Evolutionary conservation across 2,329 filamentous ascomycete genomes (phyloP).

Genomic region (Emericellopsis atlantica): DNA sequence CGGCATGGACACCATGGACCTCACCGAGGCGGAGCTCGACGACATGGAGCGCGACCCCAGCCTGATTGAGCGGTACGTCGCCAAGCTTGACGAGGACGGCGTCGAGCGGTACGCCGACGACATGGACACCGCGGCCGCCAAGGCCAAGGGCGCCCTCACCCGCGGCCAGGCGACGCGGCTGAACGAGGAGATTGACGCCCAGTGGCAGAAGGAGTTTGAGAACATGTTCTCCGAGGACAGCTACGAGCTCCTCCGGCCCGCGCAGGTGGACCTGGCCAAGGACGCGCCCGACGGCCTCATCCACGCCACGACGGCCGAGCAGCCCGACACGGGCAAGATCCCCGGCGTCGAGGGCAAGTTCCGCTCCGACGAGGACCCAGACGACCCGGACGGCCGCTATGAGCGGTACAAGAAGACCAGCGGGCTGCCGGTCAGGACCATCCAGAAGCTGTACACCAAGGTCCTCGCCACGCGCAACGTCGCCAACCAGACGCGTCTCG

Average conservation of each 20-base stretch:
- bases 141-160: conserved; percentile 15
- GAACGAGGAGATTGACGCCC: conserved; percentile 20
- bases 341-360: conserved; percentile 39
- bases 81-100: conserved; percentile 5
- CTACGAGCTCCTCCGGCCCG: conserved; percentile 16
- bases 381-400: conserved; percentile 37
- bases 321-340: conserved; percentile 37
- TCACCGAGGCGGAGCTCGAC: conserved; percentile 34
- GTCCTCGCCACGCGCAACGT: conserved; percentile 62
- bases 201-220: conserved; percentile 24
- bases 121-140: conserved; percentile 2
- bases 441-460: conserved; percentile 51
- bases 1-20: conserved; percentile 30
- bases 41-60: conserved; percentile 25
- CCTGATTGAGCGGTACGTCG: conserved; percentile 22
- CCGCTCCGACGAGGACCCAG: conserved; percentile 34
- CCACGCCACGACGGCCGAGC: conserved; percentile 27
- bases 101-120: neutral
- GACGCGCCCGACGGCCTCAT: conserved; percentile 20
- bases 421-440: conserved; percentile 37
- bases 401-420: conserved; percentile 40
- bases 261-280: conserved; percentile 21
- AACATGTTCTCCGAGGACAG: conserved; percentile 16
- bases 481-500: conserved; percentile 88
- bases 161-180: conserved; percentile 22